These are phyloP conservation scores for Purpureocillium takamizusanense DNA, from an alignment of 2,329 filamentous ascomycete species.

Conservation along the genomic window DNA sequence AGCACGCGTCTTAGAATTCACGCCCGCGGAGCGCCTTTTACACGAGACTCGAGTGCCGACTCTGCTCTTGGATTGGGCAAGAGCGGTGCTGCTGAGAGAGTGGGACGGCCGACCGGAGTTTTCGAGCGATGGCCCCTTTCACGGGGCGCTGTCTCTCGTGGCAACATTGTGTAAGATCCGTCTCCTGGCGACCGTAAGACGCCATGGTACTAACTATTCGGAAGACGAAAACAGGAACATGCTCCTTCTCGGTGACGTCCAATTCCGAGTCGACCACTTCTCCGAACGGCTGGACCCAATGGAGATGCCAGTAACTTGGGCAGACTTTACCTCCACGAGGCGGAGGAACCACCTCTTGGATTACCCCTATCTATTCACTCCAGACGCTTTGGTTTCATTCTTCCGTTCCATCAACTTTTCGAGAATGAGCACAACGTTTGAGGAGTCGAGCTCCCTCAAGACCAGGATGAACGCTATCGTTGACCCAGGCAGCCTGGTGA, in stretches of 20 bases:
- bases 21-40: slow-evolving; percentile 38
- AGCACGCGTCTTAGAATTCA: slow-evolving; percentile 37
- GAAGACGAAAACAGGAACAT: slow-evolving; percentile 54
- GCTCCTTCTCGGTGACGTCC: slow-evolving; percentile 55
- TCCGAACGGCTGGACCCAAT: slow-evolving; percentile 67
- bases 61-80: slow-evolving; percentile 60
- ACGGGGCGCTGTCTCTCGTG: slow-evolving; percentile 68
- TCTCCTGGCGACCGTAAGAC: not conserved
- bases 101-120: slow-evolving; percentile 74
- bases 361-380: slow-evolving; percentile 71
- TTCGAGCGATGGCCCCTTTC: slow-evolving; percentile 60
- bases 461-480: slow-evolving; percentile 48
- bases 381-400: slow-evolving; percentile 65
- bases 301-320: slow-evolving; percentile 65
- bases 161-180: slow-evolving; percentile 57
- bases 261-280: slow-evolving; percentile 69
- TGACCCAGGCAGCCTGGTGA: slow-evolving; percentile 43
- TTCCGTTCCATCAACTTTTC: slow-evolving; percentile 86
- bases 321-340: slow-evolving; percentile 49
- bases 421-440: slow-evolving; percentile 72
- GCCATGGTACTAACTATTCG: slow-evolving; percentile 1
- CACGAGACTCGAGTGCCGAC: slow-evolving; percentile 50
- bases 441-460: slow-evolving; percentile 53
- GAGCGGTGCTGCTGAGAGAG: slow-evolving; percentile 64
- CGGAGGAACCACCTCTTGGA: slow-evolving; percentile 68